Evolutionary conservation across 2,329 filamentous ascomycete genomes (phyloP).

Genomic region (Aureobasidium namibiae): DNA sequence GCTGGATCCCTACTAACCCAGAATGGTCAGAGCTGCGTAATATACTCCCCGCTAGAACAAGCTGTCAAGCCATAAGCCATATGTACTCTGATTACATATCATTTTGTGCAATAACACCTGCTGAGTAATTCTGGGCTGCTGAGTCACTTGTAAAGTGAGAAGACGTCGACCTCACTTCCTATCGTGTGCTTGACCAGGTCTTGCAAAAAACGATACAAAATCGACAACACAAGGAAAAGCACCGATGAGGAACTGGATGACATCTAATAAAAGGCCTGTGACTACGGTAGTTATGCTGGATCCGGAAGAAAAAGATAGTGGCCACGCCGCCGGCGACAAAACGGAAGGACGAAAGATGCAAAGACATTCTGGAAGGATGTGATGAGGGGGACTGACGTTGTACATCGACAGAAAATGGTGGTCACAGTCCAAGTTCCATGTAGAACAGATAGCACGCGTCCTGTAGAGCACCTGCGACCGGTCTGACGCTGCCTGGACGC

Average conservation of each 20-base stretch:
- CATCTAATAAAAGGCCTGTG: not conserved
- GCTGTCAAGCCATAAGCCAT: not conserved
- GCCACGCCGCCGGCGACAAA: not conserved
- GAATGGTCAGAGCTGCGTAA: not conserved
- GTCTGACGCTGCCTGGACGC: not conserved
- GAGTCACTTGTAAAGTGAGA: too few relatives aligned
- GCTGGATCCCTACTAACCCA: not conserved
- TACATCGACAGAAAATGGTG: not conserved
- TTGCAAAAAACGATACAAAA: not conserved
- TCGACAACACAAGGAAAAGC: not conserved
- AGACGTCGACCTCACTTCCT: not conserved
- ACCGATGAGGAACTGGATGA: not conserved
- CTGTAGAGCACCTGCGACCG: not conserved
- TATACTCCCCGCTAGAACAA: not conserved
- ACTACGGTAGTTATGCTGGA: not conserved
- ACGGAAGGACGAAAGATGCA: not conserved
- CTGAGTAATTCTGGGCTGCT: not conserved
- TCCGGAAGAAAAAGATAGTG: not conserved
- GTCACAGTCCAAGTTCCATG: not conserved
- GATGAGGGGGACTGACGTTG: not conserved
- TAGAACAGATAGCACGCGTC: not conserved
- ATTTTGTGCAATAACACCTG: not conserved
- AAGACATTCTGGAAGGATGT: not conserved
- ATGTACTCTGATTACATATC: not conserved
- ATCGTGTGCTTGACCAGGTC: not conserved